Conservation (phyloP, 768 basidiomycete species). For the Dentipellis fragilis region DNA sequence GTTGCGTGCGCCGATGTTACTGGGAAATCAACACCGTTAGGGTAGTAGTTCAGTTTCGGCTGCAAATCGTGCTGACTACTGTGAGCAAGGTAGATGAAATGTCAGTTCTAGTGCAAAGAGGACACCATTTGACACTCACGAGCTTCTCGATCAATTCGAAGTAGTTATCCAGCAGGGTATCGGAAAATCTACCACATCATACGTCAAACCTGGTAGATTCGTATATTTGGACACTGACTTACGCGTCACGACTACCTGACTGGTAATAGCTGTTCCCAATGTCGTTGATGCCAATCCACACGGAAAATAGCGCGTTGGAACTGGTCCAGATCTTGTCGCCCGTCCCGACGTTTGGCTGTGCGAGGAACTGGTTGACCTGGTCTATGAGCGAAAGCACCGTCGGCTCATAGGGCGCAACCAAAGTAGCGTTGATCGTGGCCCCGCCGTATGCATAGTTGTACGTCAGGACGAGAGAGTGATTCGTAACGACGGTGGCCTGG, state of each 20-base stretch:
- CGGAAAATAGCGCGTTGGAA: slow-evolving; percentile 46
- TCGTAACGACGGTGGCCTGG: slow-evolving; percentile 39
- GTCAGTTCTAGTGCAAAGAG: neutral
- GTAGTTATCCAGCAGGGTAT: slow-evolving; percentile 36
- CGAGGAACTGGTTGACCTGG: slow-evolving; percentile 52
- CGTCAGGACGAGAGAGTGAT: slow-evolving; percentile 42
- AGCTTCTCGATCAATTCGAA: slow-evolving; percentile 41
- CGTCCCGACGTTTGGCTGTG: slow-evolving; percentile 36
- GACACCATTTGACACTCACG: slow-evolving; percentile 21
- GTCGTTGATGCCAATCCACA: slow-evolving; percentile 72
- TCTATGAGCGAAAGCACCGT: slow-evolving; percentile 46
- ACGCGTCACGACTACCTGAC: slow-evolving; percentile 40
- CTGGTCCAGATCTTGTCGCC: slow-evolving; percentile 45
- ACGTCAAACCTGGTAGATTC: neutral
- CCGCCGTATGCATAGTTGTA: slow-evolving; percentile 49
- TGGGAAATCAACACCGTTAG: neutral
- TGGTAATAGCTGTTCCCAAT: slow-evolving; percentile 44
- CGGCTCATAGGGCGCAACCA: slow-evolving; percentile 43
- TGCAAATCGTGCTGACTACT: neutral
- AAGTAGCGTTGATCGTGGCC: slow-evolving; percentile 49
- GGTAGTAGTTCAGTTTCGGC: neutral
- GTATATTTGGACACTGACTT: slow-evolving; percentile 13
- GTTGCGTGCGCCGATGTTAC: slow-evolving; percentile 43
- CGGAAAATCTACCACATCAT: slow-evolving; percentile 30
- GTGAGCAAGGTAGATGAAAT: neutral